Evolutionary conservation across 306 rosid species (phyloP).

Genomic region (Lagenaria siceraria): DNA sequence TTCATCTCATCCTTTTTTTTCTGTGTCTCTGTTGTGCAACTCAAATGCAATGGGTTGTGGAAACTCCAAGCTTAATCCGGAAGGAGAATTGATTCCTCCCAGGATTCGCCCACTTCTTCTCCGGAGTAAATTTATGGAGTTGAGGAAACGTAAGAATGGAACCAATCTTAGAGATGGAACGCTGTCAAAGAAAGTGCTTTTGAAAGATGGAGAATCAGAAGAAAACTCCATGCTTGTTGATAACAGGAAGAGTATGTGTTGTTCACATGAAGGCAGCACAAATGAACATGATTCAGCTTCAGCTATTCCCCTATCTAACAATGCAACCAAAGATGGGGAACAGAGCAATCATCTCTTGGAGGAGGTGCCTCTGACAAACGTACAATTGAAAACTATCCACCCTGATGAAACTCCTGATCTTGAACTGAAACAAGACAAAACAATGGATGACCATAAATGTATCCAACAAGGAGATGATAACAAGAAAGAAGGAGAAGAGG

Average conservation of each 20-base stretch:
- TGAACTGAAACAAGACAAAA: background rate
- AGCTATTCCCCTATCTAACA: background rate
- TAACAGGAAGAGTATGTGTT: background rate
- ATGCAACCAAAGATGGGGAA: background rate
- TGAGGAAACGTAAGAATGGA: constrained; percentile 12
- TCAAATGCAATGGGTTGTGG: constrained; percentile 41
- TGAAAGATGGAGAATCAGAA: constrained; percentile 18
- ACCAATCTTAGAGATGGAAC: background rate
- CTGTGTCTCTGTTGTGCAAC: background rate
- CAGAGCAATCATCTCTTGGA: background rate
- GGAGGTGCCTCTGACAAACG: background rate
- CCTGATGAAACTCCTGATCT: background rate
- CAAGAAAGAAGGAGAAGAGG: constrained; percentile 6
- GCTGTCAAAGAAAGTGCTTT: constrained; percentile 33
- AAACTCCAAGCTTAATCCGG: constrained; percentile 32
- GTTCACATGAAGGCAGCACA: background rate
- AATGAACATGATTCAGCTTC: background rate
- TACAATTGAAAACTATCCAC: background rate
- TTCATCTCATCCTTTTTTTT: background rate
- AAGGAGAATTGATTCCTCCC: constrained; percentile 18
- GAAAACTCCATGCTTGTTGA: constrained; percentile 11
- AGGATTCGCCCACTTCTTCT: constrained; percentile 20
- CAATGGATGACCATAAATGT: background rate
- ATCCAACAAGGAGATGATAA: background rate
- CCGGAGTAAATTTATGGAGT: constrained; percentile 15